A percentile compares a stretch with the other conserved stretches of the same genome.
Evolutionary conservation across 495 filamentous ascomycete species (phyloP).

Genomic region (Aspergillus nidulans): DNA sequence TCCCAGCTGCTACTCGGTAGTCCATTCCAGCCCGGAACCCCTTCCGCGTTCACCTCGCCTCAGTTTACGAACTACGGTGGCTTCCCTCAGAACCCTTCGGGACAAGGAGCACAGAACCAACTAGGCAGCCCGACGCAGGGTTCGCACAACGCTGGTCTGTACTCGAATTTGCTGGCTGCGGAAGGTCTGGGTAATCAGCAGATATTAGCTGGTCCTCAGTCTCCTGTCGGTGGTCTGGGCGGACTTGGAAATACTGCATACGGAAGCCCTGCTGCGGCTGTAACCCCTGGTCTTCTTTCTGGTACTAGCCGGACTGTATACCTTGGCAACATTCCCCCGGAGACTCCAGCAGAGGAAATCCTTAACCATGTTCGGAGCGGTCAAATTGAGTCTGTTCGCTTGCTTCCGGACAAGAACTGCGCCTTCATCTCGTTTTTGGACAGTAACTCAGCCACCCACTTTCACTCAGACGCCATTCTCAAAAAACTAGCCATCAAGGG

Average conservation of each 20-base stretch:
- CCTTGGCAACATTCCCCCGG: slow-evolving; percentile 93
- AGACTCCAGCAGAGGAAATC: slow-evolving; percentile 98
- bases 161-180: slow-evolving; percentile 73
- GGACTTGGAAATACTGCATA: slow-evolving; percentile 54
- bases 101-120: slow-evolving; percentile 52
- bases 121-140: slow-evolving; percentile 58
- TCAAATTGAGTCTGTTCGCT: slow-evolving; percentile 94
- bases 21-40: slow-evolving; percentile 93
- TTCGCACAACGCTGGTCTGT: slow-evolving; percentile 64
- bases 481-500: slow-evolving; percentile 98
- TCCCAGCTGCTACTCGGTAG: slow-evolving; percentile 92
- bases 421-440: slow-evolving; percentile 99
- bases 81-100: slow-evolving; percentile 66
- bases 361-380: slow-evolving; percentile 94
- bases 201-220: slow-evolving; percentile 74
- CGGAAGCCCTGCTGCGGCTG: slow-evolving; percentile 62
- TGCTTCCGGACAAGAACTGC: slow-evolving; percentile 98
- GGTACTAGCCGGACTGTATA: slow-evolving; percentile 96
- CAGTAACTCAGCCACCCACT: slow-evolving; percentile 93
- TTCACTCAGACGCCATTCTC: slow-evolving; percentile 98
- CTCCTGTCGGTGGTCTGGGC: slow-evolving; percentile 71
- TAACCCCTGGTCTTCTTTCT: slow-evolving; percentile 75
- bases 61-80: slow-evolving; percentile 81
- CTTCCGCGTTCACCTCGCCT: slow-evolving; percentile 80
- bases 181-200: slow-evolving; percentile 69